Conservation (phyloP, 495 filamentous ascomycete genomes). For the Trichoderma reesei region DNA sequence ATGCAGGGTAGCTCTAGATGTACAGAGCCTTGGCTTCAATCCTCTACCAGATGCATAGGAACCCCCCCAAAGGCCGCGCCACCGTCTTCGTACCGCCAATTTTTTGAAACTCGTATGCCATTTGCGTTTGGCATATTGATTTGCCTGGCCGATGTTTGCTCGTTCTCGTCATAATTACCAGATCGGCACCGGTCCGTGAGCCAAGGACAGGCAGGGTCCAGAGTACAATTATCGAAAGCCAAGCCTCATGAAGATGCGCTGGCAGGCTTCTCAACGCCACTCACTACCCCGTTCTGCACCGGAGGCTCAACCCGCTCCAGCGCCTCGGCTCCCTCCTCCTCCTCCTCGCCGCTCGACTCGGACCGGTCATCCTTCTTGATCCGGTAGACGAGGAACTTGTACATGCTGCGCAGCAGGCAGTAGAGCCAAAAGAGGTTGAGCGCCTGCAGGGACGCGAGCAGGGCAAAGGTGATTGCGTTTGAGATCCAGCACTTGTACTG, state of each 20-base stretch:
- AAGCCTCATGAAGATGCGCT: not conserved
- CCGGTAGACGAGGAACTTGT: conserved; percentile 40
- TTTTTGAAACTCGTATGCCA: no score
- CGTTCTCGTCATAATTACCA: no score
- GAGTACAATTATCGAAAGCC: not conserved
- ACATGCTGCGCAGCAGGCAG: conserved; percentile 66
- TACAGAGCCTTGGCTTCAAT: no score
- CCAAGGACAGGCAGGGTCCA: not conserved
- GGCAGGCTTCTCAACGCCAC: not conserved
- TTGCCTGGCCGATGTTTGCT: no score
- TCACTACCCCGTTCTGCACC: not conserved
- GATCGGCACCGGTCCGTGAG: no score
- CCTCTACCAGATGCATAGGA: no score
- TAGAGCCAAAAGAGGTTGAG: conserved; percentile 85
- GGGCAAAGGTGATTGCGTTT: conserved; percentile 58
- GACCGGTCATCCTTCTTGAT: conserved; percentile 42
- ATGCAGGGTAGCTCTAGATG: no score
- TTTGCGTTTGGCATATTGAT: no score
- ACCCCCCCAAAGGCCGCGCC: no score
- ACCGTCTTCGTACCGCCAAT: no score
- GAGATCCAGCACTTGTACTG: conserved; percentile 77
- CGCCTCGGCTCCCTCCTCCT: conserved; percentile 20
- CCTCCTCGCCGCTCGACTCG: conserved; percentile 39
- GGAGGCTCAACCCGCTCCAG: not conserved
- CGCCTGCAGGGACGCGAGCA: conserved; percentile 66